These are phyloP conservation scores for Vitis cinerea DNA, from an alignment of 164 flowering plant genomes.

Conservation along the genomic window DNA sequence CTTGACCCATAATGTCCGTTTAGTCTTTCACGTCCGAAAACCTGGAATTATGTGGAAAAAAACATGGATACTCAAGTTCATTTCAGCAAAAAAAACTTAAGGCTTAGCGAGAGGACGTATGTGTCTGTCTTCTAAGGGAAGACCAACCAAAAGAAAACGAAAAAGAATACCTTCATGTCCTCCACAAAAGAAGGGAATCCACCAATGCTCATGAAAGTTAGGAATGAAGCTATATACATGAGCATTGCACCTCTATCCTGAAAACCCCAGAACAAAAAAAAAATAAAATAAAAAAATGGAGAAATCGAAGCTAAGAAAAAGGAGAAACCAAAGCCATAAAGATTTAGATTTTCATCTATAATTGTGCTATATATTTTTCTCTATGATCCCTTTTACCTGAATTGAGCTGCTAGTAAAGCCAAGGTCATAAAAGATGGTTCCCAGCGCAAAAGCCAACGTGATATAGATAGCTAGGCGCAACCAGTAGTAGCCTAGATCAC, in stretches of 20 bases:
- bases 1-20: constrained; percentile 43
- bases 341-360: no score
- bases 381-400: constrained; percentile 25
- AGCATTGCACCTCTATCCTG: constrained; percentile 51
- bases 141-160: no score
- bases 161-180: no score
- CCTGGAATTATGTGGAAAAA: constrained; percentile 4
- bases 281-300: no score
- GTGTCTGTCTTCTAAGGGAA: background rate
- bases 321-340: no score
- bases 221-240: constrained; percentile 21
- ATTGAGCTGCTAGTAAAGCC: constrained; percentile 30
- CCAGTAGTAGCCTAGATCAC: constrained; percentile 47
- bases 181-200: no score
- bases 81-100: no score
- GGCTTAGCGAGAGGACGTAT: background rate
- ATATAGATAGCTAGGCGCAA: constrained; percentile 37
- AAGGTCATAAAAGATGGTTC: constrained; percentile 31
- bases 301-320: no score
- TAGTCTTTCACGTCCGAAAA: constrained; percentile 38
- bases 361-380: no score
- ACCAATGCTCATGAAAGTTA: no score
- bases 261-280: background rate
- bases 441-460: constrained; percentile 35
- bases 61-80: background rate